Percentiles rank a stretch among this genome's conserved stretches.
Evolutionary conservation across 345 rosid species (phyloP).

Genomic region (Camelina sativa): DNA sequence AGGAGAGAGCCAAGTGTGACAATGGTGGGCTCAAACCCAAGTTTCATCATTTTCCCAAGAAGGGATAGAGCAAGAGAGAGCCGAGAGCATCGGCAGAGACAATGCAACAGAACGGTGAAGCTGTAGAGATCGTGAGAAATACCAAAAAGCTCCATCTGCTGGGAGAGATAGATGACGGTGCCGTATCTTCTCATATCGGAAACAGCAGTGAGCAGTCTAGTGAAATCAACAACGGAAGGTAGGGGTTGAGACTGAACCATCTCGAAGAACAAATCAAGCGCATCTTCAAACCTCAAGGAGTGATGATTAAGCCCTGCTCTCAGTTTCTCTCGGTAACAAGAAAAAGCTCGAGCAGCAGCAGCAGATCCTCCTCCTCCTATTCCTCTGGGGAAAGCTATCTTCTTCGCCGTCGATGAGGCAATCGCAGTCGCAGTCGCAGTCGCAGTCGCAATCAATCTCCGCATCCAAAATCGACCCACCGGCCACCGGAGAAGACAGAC

Average conservation of each 20-base stretch:
- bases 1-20: conserved; percentile 22
- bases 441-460: conserved; percentile 16
- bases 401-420: conserved; percentile 18
- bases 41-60: conserved; percentile 23
- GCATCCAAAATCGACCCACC: conserved; percentile 9
- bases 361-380: background rate
- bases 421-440: conserved; percentile 21
- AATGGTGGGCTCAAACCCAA: conserved; percentile 22
- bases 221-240: conserved; percentile 37
- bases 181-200: conserved; percentile 17
- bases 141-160: background rate
- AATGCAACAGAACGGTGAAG: conserved; percentile 25
- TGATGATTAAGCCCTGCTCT: background rate
- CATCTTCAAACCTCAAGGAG: conserved; percentile 18
- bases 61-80: conserved; percentile 17
- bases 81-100: conserved; percentile 3
- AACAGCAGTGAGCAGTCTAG: background rate
- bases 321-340: conserved; percentile 16
- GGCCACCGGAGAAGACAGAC: conserved; percentile 11
- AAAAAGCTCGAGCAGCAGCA: background rate
- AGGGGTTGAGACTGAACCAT: conserved; percentile 26
- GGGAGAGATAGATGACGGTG: conserved; percentile 11
- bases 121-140: conserved; percentile 30
- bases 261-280: conserved; percentile 27
- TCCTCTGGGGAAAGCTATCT: background rate